Percentiles rank a stretch among this genome's conserved stretches.
These are phyloP conservation scores for Trypanosoma avium DNA, from an alignment of 208 protist genomes.

Conservation along the genomic window DNA sequence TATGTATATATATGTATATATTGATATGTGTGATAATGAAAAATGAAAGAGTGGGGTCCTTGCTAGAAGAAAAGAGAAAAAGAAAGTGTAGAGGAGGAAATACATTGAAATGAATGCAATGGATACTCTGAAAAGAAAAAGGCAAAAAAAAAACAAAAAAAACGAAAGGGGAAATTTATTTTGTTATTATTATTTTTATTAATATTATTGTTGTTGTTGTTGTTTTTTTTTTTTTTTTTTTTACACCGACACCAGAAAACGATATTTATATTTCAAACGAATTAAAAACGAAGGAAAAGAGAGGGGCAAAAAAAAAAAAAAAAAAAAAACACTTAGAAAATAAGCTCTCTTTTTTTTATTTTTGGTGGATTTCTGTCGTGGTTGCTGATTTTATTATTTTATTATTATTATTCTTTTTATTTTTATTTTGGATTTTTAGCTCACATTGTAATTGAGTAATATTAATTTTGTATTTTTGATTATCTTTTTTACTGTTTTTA, in stretches of 20 bases:
- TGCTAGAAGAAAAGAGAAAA: not conserved
- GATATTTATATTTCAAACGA: not conserved
- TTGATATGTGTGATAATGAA: not conserved
- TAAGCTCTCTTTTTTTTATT: not conserved
- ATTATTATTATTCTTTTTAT: not conserved
- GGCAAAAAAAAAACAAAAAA: not conserved
- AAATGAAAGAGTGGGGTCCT: not conserved
- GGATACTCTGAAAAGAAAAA: no score
- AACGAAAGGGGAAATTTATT: not conserved
- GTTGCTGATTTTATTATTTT: not conserved
- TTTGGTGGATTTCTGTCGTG: not conserved
- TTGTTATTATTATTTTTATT: not conserved
- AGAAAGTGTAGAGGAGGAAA: not conserved
- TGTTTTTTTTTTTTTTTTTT: conserved; percentile 14
- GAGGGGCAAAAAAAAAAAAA: conserved; percentile 1
- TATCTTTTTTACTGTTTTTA: no score
- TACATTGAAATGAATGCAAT: no score
- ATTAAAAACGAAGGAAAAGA: conserved; percentile 2
- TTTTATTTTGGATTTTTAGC: conserved; percentile 7
- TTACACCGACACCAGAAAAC: not conserved
- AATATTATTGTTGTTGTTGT: not conserved
- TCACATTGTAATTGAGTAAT: not conserved
- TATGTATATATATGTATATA: conserved; percentile 2
- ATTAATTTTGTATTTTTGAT: no score
- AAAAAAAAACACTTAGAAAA: not conserved